Evolutionary conservation across 208 protist genomes (phyloP).

Genomic region (Leishmania aethiopica): DNA sequence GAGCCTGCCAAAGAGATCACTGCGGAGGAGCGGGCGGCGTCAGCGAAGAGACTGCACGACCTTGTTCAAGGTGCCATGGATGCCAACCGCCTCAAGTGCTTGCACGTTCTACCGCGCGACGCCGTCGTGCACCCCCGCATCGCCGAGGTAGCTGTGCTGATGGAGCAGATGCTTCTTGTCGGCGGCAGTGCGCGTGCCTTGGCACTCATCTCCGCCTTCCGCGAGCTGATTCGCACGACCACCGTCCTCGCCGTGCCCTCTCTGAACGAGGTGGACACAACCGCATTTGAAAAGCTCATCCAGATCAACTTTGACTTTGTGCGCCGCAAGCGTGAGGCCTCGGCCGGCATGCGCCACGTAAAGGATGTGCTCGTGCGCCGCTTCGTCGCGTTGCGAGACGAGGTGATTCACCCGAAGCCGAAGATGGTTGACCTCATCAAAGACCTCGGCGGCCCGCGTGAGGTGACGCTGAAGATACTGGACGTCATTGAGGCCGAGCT

Average conservation of each 20-base stretch:
- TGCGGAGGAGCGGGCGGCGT: conserved; percentile 34
- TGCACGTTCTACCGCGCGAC: conserved; percentile 21
- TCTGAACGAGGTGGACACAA: conserved; percentile 46
- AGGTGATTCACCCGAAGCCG: conserved; percentile 33
- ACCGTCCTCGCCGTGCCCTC: conserved; percentile 47
- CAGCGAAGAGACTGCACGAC: conserved; percentile 21
- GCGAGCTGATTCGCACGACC: conserved; percentile 54
- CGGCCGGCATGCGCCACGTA: conserved; percentile 73
- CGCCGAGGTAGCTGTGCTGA: conserved; percentile 69
- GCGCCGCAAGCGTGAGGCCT: conserved; percentile 57
- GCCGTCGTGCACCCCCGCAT: conserved; percentile 70
- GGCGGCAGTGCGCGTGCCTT: conserved; percentile 77
- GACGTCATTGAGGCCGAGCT: conserved; percentile 60
- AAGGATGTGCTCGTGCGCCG: conserved; percentile 69
- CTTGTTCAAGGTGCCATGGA: conserved; percentile 35
- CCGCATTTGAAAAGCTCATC: conserved; percentile 63
- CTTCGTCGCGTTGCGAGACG: conserved; percentile 48
- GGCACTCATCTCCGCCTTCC: conserved; percentile 68
- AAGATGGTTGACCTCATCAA: conserved; percentile 26
- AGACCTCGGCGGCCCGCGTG: conserved; percentile 42
- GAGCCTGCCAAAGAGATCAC: conserved; percentile 21
- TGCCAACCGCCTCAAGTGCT: conserved; percentile 21
- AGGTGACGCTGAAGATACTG: conserved; percentile 52
- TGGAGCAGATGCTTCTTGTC: conserved; percentile 77
- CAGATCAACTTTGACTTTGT: conserved; percentile 78